Evolutionary conservation across 495 filamentous ascomycete genomes (phyloP), one percentile per base, ranked within the genome.

Genomic region (Xylaria bambusicola): DNA sequence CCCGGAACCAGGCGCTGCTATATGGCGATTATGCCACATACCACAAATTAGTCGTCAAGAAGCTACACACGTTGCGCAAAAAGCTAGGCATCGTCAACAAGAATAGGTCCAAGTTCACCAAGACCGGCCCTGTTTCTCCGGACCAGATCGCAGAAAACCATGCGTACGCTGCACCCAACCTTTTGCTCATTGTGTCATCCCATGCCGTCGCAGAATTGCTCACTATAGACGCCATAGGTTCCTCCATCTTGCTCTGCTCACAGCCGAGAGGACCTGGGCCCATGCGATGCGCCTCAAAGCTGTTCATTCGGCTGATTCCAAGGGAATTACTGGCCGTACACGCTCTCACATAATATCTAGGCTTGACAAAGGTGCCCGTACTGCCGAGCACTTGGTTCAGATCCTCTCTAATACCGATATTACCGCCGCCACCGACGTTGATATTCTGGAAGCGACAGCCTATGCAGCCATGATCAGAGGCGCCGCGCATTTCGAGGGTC

Each of bases 281-380:
- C 87, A 96, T 69, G 95, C 93, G 51, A 94, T 97, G 92, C 82
- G 89, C 63, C 91, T 97, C 82, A 97, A 96, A 72, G 84, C 92
- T 6, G 73, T 84, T 21, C 89, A 96, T 70, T 83, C 90, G 40
- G 85, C 90, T 64, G 91, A 93, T 62, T 80, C 82, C 33, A 87
- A 91, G 71, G 85, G 86, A 31, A 86, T 95, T 53, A 80, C 88
- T n/a, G 86, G 91, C 46, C 84, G 86, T 18, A 86, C 90, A 18
- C 84, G 90, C 61, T 87, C 88, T 33, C 94, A 97, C 66, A 93
- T 97, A 20, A 85, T 93, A 50, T 93, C 93, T 4, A 83, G 92
- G 24, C 74, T 99, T 31, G 82, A 86, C 47, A 98, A 97, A 74
- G 91, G 89, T 6, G 81, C 82, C 18, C 82, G 77, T 20, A 81